A percentile compares a stretch with the other conserved stretches of the same genome.
phyloP scores from a whole-genome alignment of 75 land plant genomes.

The Chamaecyparis obtusa region DNA sequence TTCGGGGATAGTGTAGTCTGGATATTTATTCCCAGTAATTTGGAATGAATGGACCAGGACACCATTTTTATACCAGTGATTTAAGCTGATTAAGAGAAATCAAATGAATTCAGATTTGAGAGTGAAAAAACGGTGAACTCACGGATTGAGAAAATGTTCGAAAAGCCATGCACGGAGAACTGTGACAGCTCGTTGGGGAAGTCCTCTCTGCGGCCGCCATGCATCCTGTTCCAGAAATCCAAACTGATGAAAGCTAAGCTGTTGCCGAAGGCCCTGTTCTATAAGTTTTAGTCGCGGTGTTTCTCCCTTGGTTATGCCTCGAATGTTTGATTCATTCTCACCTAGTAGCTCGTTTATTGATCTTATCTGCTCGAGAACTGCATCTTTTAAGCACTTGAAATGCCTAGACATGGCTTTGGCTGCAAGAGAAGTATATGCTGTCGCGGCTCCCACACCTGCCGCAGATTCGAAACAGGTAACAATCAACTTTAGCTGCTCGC shows the following conservation, averaged over 20 bases:
- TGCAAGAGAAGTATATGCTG: conserved; percentile 60
- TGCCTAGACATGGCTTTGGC: conserved; percentile 82
- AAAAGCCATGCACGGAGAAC: conserved; percentile 96
- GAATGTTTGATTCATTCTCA: conserved; percentile 55
- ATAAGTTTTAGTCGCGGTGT: conserved; percentile 70
- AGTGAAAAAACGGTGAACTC: conserved; percentile 5
- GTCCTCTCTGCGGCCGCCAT: conserved; percentile 96
- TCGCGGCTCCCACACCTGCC: conserved; percentile 66
- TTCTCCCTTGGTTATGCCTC: conserved; percentile 56
- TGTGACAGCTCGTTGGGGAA: conserved; percentile 91
- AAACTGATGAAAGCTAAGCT: conserved; percentile 65
- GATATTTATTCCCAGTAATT: background rate
- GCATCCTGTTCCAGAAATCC: conserved; percentile 66
- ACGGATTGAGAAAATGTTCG: conserved; percentile 99
- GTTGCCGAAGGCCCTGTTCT: conserved; percentile 75
- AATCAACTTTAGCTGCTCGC: conserved; percentile 63
- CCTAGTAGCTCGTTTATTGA: conserved; percentile 63
- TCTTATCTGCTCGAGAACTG: conserved; percentile 42
- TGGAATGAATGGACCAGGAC: background rate
- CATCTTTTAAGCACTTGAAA: conserved; percentile 77
- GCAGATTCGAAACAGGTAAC: conserved; percentile 60
- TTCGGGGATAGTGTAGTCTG: too few species aligned
- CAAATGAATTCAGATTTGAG: background rate
- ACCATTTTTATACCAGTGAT: too few species aligned
- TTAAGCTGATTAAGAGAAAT: background rate